Conservation (phyloP, 2,329 filamentous ascomycete species). For the Malbranchea zuffiana region DNA sequence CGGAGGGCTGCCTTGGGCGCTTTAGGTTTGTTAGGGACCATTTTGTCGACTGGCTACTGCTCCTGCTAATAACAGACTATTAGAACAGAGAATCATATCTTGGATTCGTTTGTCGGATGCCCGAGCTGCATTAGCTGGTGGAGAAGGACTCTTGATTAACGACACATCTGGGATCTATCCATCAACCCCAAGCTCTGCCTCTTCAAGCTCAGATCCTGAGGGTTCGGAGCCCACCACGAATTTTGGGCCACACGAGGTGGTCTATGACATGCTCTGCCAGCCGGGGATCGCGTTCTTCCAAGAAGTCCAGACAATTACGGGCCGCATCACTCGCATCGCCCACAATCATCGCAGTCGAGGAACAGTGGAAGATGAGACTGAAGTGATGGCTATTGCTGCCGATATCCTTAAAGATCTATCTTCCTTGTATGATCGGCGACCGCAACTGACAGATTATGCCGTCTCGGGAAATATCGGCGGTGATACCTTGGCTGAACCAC, state of each 20-base stretch:
- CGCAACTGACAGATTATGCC: slow-evolving; percentile 45
- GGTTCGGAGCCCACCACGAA: not conserved
- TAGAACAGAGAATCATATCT: slow-evolving; percentile 40
- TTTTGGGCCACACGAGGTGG: slow-evolving; percentile 27
- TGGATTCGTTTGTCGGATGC: slow-evolving; percentile 47
- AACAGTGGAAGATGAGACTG: slow-evolving; percentile 46
- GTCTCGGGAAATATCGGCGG: slow-evolving; percentile 41
- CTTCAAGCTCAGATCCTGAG: slow-evolving; percentile 30
- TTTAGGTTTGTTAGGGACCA: not conserved
- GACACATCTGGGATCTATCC: slow-evolving; percentile 18
- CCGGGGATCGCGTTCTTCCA: slow-evolving; percentile 47
- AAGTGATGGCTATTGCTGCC: slow-evolving; percentile 44
- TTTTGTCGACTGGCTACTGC: not conserved
- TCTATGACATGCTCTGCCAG: slow-evolving; percentile 46
- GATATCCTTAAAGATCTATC: slow-evolving; percentile 41
- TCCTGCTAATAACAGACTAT: slow-evolving; percentile 10
- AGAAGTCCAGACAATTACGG: slow-evolving; percentile 46
- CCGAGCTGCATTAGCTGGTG: slow-evolving; percentile 44
- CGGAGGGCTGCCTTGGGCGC: slow-evolving; percentile 21
- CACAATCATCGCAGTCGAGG: slow-evolving; percentile 45
- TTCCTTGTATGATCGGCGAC: slow-evolving; percentile 39
- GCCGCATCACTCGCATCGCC: slow-evolving; percentile 45
- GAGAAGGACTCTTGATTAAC: slow-evolving; percentile 43
- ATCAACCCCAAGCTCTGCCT: not conserved
- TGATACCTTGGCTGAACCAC: slow-evolving; percentile 39